Base-by-base conservation (phyloP, 148 eudicot genomes). In the Diospyros lotus region DNA sequence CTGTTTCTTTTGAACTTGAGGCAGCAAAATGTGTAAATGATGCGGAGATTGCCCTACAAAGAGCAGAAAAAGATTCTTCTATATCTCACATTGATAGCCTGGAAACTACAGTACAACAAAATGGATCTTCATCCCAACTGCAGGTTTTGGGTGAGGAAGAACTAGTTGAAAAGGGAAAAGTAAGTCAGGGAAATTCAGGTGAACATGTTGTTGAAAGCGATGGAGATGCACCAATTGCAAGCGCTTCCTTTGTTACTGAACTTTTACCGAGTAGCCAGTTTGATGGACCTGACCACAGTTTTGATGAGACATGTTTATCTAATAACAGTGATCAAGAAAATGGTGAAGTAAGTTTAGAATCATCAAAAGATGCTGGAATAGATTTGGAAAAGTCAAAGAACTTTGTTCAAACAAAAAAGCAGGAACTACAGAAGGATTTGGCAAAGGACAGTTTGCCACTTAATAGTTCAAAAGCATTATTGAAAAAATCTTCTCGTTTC, bases 401-500 rank as follows among this genome's bases (percentile, higher is more conserved):
- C 64, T 56, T 73, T n/a, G 76, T 63, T 75, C 96, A 88, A 84
- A 81, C 77, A 67, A 86, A 88, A 87, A 82, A 86, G 68, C 82
- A 73, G 64, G 99, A 92, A 72, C 66, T 61, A 56, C 90, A 80
- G 77, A 92, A 90, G 80, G 99, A 95, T 67, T 80, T 79, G 72
- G 52, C 75, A 6, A 88, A 83, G 69, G 98, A 94, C 60, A 80
- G 81, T 84, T 86, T 93, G 68, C 84, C 89, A 41, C 63, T 83
- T 28, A 87, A 55, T 82, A 59, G 89, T 66, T 88, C 96, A 59
- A 95, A 95, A 85, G 81, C 91, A 78, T 83, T 85, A 71, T 53
- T 90, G 77, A 92, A 90, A 77, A 95, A 92, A 79, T 95, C 99
- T 12, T 95, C 99, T 63, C 96, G 99, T 66, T 95, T 95, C 86